Evolutionary conservation across 495 filamentous ascomycete genomes (phyloP).

Genomic region (Aspergillus egyptiacus): DNA sequence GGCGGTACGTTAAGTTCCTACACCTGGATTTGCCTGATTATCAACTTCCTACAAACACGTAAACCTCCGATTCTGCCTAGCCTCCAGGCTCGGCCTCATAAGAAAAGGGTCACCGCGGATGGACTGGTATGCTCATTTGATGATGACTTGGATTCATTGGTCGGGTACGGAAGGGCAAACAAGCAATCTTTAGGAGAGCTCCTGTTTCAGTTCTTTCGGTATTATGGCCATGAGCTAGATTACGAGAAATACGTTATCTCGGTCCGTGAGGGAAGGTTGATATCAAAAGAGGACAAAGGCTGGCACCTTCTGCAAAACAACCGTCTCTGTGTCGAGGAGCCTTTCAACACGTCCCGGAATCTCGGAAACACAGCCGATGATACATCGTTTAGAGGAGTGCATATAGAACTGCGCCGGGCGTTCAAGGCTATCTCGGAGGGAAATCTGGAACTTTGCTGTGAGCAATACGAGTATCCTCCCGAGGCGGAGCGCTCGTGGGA

Average conservation of each 20-base stretch:
- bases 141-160: conserved; percentile 69
- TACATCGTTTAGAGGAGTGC: conserved; percentile 82
- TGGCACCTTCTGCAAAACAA: conserved; percentile 77
- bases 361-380: conserved; percentile 95
- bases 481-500: conserved; percentile 76
- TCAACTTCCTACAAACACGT: conserved; percentile 90
- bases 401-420: conserved; percentile 81
- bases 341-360: conserved; percentile 91
- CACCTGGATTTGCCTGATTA: conserved; percentile 99
- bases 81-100: conserved; percentile 69
- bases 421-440: conserved; percentile 72
- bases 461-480: conserved; percentile 76
- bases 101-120: conserved; percentile 52
- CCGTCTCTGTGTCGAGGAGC: conserved; percentile 89
- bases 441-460: conserved; percentile 73
- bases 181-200: conserved; percentile 76
- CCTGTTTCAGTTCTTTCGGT: conserved; percentile 88
- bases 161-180: conserved; percentile 71
- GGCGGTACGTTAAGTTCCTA: conserved; percentile 96
- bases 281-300: conserved; percentile 80
- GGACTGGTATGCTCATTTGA: conserved; percentile 70
- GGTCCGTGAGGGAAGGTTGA: conserved; percentile 71
- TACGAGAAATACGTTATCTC: conserved; percentile 82
- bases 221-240: conserved; percentile 88
- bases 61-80: conserved; percentile 82